A percentile compares a stretch with the other conserved stretches of the same genome.
phyloP scores from a whole-genome alignment of 306 rosid species.

The Glycine latifolia region DNA sequence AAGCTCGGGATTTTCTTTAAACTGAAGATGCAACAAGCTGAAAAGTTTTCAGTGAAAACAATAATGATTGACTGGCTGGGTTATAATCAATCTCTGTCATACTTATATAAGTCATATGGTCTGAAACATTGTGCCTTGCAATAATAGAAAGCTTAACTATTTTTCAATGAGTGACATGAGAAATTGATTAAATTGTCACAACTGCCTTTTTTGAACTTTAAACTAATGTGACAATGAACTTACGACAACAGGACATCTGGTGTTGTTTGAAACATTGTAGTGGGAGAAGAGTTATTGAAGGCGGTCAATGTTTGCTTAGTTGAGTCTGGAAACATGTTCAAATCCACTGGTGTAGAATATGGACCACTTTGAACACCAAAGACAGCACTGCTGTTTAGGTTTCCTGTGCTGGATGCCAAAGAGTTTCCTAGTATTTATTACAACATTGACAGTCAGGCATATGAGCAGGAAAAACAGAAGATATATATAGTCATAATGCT shows the following conservation, averaged over 20 bases:
- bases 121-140: too few relatives aligned
- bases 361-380: slow-evolving; percentile 51
- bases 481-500: neutral
- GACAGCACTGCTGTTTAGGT: slow-evolving; percentile 48
- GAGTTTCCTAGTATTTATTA: slow-evolving; percentile 48
- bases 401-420: slow-evolving; percentile 49
- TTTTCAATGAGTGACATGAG: slow-evolving; percentile 7
- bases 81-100: neutral
- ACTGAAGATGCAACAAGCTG: slow-evolving; percentile 21
- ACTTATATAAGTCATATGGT: neutral
- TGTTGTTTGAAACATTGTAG: slow-evolving; percentile 47
- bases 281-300: slow-evolving; percentile 44
- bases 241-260: slow-evolving; percentile 58
- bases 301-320: slow-evolving; percentile 44
- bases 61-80: neutral
- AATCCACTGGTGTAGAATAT: slow-evolving; percentile 46
- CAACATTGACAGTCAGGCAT: neutral
- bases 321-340: slow-evolving; percentile 49
- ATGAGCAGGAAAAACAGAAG: too few relatives aligned
- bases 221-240: slow-evolving; percentile 46
- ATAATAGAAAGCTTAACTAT: too few relatives aligned
- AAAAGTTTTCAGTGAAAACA: slow-evolving; percentile 1
- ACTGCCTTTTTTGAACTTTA: slow-evolving; percentile 16
- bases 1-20: slow-evolving; percentile 26
- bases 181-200: slow-evolving; percentile 38